Evolutionary conservation across 2,329 filamentous ascomycete genomes (phyloP), one percentile per base, ranked within the genome.

Genomic region (Arachnomyces sp.): DNA sequence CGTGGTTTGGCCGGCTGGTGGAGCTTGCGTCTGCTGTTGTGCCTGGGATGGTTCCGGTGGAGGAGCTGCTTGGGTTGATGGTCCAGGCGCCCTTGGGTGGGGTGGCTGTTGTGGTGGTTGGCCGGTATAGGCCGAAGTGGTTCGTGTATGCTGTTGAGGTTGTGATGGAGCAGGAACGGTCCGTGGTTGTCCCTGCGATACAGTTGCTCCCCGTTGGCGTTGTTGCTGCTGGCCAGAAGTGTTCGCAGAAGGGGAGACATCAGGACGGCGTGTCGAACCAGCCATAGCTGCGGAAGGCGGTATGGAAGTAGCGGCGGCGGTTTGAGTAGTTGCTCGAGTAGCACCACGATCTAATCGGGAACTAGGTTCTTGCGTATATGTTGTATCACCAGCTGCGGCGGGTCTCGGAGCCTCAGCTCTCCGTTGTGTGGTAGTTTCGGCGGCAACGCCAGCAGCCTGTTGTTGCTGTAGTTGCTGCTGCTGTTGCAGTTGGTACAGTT

Each of bases 371-470:
- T 42, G 13, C 29, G 29, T 28, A 6, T 36, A n/a, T 25, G 21
- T 17, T 7, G 30, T 28, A 17, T 34, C 32, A 15, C 36, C 29
- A 15, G 25, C 33, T 28, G 16, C 15, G 30, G 31, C 36, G 44
- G 30, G 31, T 36, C 43, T 31, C 38, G 43, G 12, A 42, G 44
- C 28, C 37, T 34, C 14, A 42, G 37, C 11, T 42, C 54, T 48
- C 28, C 48, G 59, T 51, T 52, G 59, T 47, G 45, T 50, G 49
- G 48, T 46, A 51, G 53, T 47, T 14, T 61, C 61, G 33, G 49
- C 54, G 44, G 57, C 59, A 62, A 57, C 58, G 45, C 60, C 60
- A 55, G 67, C 69, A 67, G 68, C 66, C 63, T 72, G 57, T 36
- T 57, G 48, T 44, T 58, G 57, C 28, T 42, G 44, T 33, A 39